These are phyloP conservation scores for Gleditsia sinensis DNA, from an alignment of 306 rosid genomes.

Conservation along the genomic window DNA sequence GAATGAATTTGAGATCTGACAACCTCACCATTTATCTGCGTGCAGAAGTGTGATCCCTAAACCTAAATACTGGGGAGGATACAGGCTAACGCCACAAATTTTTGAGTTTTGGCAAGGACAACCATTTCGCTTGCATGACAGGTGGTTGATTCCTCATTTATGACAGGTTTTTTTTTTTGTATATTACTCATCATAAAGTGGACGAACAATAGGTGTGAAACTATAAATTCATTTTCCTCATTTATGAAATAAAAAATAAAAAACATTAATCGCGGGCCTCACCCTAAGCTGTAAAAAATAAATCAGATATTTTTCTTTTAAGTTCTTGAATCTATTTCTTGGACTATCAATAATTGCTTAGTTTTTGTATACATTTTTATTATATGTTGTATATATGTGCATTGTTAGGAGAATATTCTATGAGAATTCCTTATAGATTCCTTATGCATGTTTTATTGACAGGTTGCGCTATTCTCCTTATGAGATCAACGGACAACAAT, in stretches of 20 bases:
- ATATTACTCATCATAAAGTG: conserved; percentile 26
- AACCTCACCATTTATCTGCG: conserved; percentile 16
- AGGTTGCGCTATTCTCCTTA: conserved; percentile 83
- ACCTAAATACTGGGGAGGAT: conserved; percentile 97
- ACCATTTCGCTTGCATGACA: conserved; percentile 94
- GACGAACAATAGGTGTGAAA: neutral
- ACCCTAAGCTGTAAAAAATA: neutral
- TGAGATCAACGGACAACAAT: conserved; percentile 65
- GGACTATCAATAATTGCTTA: neutral
- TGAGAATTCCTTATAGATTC: conserved; percentile 27
- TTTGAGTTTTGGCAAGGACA: conserved; percentile 99
- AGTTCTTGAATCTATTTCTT: neutral
- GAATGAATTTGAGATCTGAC: conserved; percentile 13
- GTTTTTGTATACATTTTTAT: neutral
- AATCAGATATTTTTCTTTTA: neutral
- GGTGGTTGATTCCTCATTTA: conserved; percentile 77
- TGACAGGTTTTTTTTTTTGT: conserved; percentile 48
- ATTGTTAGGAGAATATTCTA: neutral
- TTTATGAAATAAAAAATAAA: neutral
- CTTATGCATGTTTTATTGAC: conserved; percentile 39
- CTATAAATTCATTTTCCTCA: neutral
- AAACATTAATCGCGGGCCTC: neutral
- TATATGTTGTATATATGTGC: conserved; percentile 2
- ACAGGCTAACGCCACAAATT: conserved; percentile 76
- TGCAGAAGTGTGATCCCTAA: conserved; percentile 88